phyloP scores from a whole-genome alignment of 495 filamentous ascomycete genomes.

The Astrothelium subdiscretum region DNA sequence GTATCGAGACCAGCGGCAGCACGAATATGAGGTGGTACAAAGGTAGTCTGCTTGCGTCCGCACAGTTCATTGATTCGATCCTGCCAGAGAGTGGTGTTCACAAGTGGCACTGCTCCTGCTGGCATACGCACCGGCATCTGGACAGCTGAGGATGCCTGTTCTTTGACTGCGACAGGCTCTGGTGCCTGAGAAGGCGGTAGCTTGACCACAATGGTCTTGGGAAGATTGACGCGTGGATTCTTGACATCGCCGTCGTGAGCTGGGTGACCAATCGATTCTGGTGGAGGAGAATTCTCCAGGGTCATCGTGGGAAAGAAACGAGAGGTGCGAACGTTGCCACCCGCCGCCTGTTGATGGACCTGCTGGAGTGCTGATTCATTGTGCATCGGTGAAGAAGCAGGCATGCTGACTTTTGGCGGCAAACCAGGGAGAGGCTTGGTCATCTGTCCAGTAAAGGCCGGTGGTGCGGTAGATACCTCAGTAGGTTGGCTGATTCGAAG shows the following conservation, averaged over 20 bases:
- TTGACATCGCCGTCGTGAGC: slow-evolving; percentile 18
- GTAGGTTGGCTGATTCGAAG: no score
- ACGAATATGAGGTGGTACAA: slow-evolving; percentile 15
- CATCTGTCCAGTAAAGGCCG: background rate
- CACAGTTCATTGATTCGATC: slow-evolving; percentile 19
- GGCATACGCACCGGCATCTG: background rate
- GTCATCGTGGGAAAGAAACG: background rate
- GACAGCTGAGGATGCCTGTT: slow-evolving; percentile 7
- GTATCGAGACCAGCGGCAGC: slow-evolving; percentile 10
- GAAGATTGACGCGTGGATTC: slow-evolving; percentile 27
- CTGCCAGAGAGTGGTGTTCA: slow-evolving; percentile 14
- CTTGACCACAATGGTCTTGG: slow-evolving; percentile 23
- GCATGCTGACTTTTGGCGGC: slow-evolving; percentile 7
- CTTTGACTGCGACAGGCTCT: background rate
- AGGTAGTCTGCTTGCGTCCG: slow-evolving; percentile 15
- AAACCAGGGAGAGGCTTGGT: background rate
- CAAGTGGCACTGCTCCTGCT: slow-evolving; percentile 12
- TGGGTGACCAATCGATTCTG: slow-evolving; percentile 25
- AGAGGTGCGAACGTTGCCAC: background rate
- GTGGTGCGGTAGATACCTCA: background rate
- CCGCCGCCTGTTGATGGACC: slow-evolving; percentile 1
- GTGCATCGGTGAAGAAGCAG: background rate
- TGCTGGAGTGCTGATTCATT: background rate
- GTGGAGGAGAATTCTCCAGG: slow-evolving; percentile 18
- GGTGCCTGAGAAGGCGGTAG: slow-evolving; percentile 22